Conservation (phyloP, 768 basidiomycete genomes). For the Boletus sensibilis region DNA sequence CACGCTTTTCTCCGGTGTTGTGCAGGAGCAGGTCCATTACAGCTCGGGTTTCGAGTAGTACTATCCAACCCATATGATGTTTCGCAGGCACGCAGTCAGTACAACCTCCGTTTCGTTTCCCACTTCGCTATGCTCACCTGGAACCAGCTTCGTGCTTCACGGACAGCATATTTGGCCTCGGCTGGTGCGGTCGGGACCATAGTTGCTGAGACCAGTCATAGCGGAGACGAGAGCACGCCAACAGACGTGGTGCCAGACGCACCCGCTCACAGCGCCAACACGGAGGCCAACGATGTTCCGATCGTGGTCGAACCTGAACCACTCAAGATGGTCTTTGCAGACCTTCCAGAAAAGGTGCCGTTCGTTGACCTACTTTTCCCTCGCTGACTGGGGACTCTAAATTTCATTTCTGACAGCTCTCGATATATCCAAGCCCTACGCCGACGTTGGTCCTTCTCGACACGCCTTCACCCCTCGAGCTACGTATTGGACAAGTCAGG, state of each 20-base stretch:
- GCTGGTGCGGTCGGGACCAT: slow-evolving; percentile 17
- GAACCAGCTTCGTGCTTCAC: slow-evolving; percentile 25
- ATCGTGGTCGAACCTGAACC: slow-evolving; percentile 11
- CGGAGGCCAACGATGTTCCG: background rate
- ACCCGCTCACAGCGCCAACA: background rate
- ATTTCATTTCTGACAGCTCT: slow-evolving; percentile 50
- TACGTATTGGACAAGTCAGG: slow-evolving; percentile 70
- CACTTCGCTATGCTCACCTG: background rate
- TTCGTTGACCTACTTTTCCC: background rate
- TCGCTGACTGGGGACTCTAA: background rate
- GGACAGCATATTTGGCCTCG: slow-evolving; percentile 23
- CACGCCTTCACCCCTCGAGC: slow-evolving; percentile 70
- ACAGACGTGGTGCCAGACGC: background rate
- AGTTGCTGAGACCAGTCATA: slow-evolving; percentile 11
- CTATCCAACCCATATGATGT: slow-evolving; percentile 12
- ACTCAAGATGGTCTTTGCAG: slow-evolving; percentile 11
- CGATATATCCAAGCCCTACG: slow-evolving; percentile 73
- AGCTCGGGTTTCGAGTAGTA: background rate
- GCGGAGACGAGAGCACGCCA: slow-evolving; percentile 2
- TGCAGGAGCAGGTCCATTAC: background rate
- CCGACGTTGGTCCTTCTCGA: slow-evolving; percentile 71
- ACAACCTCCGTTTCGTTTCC: background rate
- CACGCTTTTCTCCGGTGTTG: slow-evolving; percentile 19
- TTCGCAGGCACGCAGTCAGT: slow-evolving; percentile 28
- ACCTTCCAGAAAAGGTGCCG: slow-evolving; percentile 29